phyloP scores from a whole-genome alignment of 1,139 yeast genomes.

The Debaryomycetaceae sp. region DNA sequence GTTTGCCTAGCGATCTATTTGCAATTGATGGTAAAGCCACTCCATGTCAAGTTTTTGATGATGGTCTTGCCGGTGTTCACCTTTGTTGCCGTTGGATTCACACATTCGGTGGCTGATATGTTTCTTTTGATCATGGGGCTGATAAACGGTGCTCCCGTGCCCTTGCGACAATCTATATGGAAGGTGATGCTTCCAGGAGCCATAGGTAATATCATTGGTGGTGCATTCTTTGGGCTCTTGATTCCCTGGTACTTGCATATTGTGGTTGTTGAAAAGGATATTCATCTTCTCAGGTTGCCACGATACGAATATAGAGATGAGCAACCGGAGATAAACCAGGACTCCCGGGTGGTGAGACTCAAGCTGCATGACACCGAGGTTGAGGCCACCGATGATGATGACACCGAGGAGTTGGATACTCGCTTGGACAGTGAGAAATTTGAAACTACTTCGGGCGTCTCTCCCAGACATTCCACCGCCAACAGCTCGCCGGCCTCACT shows the following conservation, averaged over 20 bases:
- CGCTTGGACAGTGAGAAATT: constrained; percentile 1
- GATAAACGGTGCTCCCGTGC: constrained; percentile 57
- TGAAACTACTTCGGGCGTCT: too few species aligned
- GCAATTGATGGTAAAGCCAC: constrained; percentile 72
- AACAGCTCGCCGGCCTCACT: constrained; percentile 9
- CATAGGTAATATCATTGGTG: constrained; percentile 71
- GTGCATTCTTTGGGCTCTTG: constrained; percentile 54
- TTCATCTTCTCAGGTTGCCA: constrained; percentile 56
- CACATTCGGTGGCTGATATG: constrained; percentile 84
- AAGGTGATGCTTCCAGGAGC: constrained; percentile 63
- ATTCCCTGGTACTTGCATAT: constrained; percentile 70
- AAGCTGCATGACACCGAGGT: constrained; percentile 8
- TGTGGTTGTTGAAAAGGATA: constrained; percentile 65
- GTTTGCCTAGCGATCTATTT: constrained; percentile 72
- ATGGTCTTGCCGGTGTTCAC: constrained; percentile 66
- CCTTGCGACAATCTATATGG: constrained; percentile 68
- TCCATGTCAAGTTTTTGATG: constrained; percentile 71
- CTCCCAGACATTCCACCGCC: neutral
- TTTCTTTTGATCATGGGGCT: constrained; percentile 59
- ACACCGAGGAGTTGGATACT: constrained; percentile 8
- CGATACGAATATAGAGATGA: constrained; percentile 68
- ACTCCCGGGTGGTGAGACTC: constrained; percentile 68
- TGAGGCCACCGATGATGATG: constrained; percentile 10
- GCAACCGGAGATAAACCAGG: constrained; percentile 71
- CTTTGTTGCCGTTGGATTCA: constrained; percentile 69